Base-by-base conservation (phyloP, 352 stramenopile species). In the Phytophthora kernoviae region DNA sequence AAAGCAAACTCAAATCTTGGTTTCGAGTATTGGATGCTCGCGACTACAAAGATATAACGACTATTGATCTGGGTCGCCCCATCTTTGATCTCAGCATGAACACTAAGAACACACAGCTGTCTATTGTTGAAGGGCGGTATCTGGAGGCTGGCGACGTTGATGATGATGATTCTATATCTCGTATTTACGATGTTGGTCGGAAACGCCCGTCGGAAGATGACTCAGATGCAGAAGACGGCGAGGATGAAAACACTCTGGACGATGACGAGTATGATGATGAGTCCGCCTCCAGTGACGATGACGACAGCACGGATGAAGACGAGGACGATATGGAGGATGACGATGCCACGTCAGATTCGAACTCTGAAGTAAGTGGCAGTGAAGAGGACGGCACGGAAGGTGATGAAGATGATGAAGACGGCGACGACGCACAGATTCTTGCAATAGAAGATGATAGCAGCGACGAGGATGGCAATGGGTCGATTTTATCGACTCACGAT, bases 151-250 rank as follows among this genome's bases (percentile, higher is more conserved):
- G 74, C 2, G 73, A 75, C 11, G 77, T 79, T 10, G 66, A 76
- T 15, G 74, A 91, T n/a, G 80, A 94, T 42, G 84, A 94, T 61
- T 81, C 84, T 0, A 76, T 93, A 15, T 96, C 85, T 33, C 82
- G 85, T 12, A 61, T 96, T n/a, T 96, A 96, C 39, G 88, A 96
- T 37, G 80, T 96, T 43, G 89, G 89, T 8, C 75, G 89, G 2
- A 94, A 91, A 49, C 85, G 87, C 1, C 80, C 86, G 10, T 84
- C 85, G 40, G 89, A 96, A 64, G 88, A 91, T 49, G 89, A 96
- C 53, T 96, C 89, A 7, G 89, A 96, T 54, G 68, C 89, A 17
- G 89, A 96, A 61, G 83, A 93, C 47, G 81, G 61, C 10, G 62
- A 87, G 12, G 81, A 88, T 7, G 83, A 85, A 2, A 81, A 91